Percentiles rank a stretch among this genome's conserved stretches.
These are phyloP conservation scores for Gastrolobium bilobum DNA, from an alignment of 306 rosid genomes.

Conservation along the genomic window DNA sequence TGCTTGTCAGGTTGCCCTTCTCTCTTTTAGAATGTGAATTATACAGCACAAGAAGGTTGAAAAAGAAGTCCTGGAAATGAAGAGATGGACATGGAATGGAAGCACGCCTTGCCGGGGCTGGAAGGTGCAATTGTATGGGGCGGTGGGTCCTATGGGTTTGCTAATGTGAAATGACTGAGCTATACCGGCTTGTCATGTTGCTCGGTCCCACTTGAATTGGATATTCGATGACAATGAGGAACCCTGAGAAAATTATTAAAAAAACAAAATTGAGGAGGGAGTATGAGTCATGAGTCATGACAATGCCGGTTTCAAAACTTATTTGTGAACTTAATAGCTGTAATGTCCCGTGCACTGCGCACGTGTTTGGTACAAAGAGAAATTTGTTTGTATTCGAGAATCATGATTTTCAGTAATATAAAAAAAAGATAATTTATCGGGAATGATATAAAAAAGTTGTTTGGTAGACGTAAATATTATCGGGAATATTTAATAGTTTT, in stretches of 20 bases:
- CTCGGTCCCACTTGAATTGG: slow-evolving; percentile 58
- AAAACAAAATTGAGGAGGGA: background rate
- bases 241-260: background rate
- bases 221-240: slow-evolving; percentile 37
- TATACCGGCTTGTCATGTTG: slow-evolving; percentile 47
- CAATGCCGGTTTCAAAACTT: background rate
- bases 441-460: too few relatives aligned
- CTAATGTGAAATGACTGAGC: slow-evolving; percentile 58
- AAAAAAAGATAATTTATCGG: too few relatives aligned
- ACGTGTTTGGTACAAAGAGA: too few relatives aligned
- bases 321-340: background rate
- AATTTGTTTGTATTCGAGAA: too few relatives aligned
- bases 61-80: background rate
- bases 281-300: too few relatives aligned
- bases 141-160: slow-evolving; percentile 78
- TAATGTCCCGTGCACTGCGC: too few relatives aligned
- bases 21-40: slow-evolving; percentile 20
- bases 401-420: too few relatives aligned
- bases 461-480: too few relatives aligned
- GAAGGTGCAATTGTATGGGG: slow-evolving; percentile 78
- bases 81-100: slow-evolving; percentile 56
- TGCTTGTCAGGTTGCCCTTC: slow-evolving; percentile 9
- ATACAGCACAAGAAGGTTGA: background rate
- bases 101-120: slow-evolving; percentile 90
- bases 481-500: too few relatives aligned